phyloP scores from a whole-genome alignment of 2,329 filamentous ascomycete genomes.

The Cytospora paraplurivora region DNA sequence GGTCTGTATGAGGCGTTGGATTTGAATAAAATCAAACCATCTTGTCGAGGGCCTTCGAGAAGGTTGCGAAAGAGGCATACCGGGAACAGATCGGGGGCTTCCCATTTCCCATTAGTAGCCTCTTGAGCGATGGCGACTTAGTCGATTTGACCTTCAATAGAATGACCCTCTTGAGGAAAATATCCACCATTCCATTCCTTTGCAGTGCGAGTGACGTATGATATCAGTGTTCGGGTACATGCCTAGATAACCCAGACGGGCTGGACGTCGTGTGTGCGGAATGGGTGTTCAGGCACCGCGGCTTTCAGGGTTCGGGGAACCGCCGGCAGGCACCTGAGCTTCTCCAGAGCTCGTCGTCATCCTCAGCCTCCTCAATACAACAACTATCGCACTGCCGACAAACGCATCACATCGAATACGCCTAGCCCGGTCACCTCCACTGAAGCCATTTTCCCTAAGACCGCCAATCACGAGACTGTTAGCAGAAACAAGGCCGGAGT shows the following conservation, averaged over 20 bases:
- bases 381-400: constrained; percentile 7
- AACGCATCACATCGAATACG: background rate
- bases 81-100: background rate
- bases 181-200: background rate
- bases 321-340: constrained; percentile 23
- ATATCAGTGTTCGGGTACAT: background rate
- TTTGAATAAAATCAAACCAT: constrained; percentile 19
- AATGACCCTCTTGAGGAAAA: constrained; percentile 16
- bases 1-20: constrained; percentile 23
- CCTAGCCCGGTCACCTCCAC: background rate
- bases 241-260: background rate
- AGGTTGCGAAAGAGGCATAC: background rate
- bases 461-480: background rate
- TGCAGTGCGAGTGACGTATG: background rate
- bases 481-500: background rate
- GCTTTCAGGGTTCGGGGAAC: constrained; percentile 24
- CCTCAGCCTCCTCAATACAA: constrained; percentile 24
- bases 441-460: background rate
- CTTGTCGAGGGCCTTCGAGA: constrained; percentile 2
- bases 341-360: constrained; percentile 28
- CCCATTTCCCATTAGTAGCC: constrained; percentile 12
- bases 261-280: background rate
- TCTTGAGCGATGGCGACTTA: constrained; percentile 7
- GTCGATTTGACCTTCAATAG: constrained; percentile 18
- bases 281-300: too few species aligned